Conservation (phyloP, 1,284 basidiomycete species). For the Ceratobasidium sp. region DNA sequence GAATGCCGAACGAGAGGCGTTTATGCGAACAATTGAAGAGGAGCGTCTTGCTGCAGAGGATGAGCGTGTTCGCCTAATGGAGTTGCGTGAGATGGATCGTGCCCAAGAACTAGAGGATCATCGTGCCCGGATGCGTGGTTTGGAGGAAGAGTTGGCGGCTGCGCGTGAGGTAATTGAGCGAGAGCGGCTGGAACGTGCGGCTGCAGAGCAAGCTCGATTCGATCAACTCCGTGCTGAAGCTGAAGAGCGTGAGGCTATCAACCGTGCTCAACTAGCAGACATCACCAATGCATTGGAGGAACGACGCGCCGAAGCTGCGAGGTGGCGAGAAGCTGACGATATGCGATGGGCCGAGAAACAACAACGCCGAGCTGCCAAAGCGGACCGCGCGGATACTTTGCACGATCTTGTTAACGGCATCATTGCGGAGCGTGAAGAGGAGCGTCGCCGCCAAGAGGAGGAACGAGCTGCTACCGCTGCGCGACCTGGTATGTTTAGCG, state of each 20-base stretch:
- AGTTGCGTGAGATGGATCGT: constrained; percentile 41
- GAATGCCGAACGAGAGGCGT: constrained; percentile 10
- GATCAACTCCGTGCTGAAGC: constrained; percentile 41
- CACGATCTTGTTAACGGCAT: constrained; percentile 46
- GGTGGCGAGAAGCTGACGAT: constrained; percentile 47
- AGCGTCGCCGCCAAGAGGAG: constrained; percentile 44
- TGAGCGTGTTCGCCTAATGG: constrained; percentile 25
- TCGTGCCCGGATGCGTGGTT: constrained; percentile 43
- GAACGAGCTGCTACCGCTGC: constrained; percentile 45
- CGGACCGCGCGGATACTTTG: constrained; percentile 44
- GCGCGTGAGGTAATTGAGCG: constrained; percentile 37
- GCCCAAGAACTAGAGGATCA: constrained; percentile 43
- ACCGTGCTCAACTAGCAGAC: constrained; percentile 44
- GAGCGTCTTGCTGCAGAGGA: constrained; percentile 43
- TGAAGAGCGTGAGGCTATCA: constrained; percentile 42
- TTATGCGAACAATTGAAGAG: constrained; percentile 24
- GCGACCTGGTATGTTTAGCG: constrained; percentile 43
- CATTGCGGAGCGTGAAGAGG: constrained; percentile 46
- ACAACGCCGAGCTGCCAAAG: constrained; percentile 44
- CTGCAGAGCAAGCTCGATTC: constrained; percentile 42
- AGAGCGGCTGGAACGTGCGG: constrained; percentile 42
- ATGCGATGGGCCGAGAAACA: constrained; percentile 44
- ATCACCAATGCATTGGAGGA: constrained; percentile 46
- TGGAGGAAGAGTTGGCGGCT: constrained; percentile 45
- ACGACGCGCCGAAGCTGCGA: constrained; percentile 43